Conservation (phyloP, 2,329 filamentous ascomycete genomes). For the Didymella pinodella region DNA sequence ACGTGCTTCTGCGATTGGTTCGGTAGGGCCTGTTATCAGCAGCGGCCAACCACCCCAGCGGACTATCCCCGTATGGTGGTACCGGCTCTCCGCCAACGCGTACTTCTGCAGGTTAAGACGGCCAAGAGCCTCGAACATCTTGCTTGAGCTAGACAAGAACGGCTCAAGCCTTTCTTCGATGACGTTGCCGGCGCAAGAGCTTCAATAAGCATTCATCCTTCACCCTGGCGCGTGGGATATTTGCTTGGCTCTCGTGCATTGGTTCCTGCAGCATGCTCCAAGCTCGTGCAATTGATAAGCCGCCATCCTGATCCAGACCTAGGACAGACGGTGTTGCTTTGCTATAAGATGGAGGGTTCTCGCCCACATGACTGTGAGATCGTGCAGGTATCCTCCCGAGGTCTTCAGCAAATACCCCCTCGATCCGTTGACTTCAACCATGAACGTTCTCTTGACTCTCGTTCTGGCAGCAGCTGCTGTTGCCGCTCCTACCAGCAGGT, state of each 20-base stretch:
- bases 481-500: conserved; percentile 21
- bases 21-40: conserved; percentile 14
- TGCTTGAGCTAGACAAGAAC: conserved; percentile 18
- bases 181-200: conserved; percentile 11
- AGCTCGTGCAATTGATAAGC: conserved; percentile 1
- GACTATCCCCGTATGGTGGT: conserved; percentile 1
- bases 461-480: conserved; percentile 21
- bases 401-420: neutral
- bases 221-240: conserved; percentile 15
- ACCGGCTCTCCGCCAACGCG: conserved; percentile 10
- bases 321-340: neutral
- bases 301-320: neutral
- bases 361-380: neutral
- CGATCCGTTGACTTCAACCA: neutral
- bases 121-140: conserved; percentile 8
- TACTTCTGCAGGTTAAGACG: conserved; percentile 10
- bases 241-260: conserved; percentile 16
- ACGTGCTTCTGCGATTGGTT: conserved; percentile 20
- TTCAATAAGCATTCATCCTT: conserved; percentile 9
- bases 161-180: conserved; percentile 12
- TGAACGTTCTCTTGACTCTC: conserved; percentile 17
- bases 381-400: neutral
- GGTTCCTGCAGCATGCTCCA: conserved; percentile 4
- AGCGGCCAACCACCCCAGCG: conserved; percentile 9
- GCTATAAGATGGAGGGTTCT: conserved; percentile 15